Percentiles rank a stretch among this genome's conserved stretches.
phyloP scores from a whole-genome alignment of 2,329 filamentous ascomycete species.

The Trichophyton simii region DNA sequence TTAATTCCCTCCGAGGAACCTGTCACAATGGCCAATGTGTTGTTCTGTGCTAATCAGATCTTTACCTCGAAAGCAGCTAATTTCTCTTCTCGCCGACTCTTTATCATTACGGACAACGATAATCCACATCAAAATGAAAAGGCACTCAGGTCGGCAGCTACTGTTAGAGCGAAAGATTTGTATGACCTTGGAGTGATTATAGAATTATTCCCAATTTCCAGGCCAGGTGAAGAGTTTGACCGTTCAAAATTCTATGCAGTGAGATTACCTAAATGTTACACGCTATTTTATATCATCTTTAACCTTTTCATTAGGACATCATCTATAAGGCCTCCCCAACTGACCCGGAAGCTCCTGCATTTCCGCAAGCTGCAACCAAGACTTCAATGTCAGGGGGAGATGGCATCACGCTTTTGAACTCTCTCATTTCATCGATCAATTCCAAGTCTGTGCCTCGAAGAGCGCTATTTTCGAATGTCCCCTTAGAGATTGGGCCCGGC shows the following conservation, averaged over 20 bases:
- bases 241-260: constrained; percentile 83
- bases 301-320: constrained; percentile 54
- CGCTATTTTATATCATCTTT: too few species aligned
- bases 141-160: constrained; percentile 58
- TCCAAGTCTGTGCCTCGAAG: constrained; percentile 79
- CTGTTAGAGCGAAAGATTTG: constrained; percentile 81
- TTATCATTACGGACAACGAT: constrained; percentile 91
- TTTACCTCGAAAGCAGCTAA: constrained; percentile 93
- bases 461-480: constrained; percentile 73
- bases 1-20: constrained; percentile 54
- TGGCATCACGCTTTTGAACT: constrained; percentile 65
- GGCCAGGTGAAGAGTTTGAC: constrained; percentile 60
- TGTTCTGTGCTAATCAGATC: constrained; percentile 92
- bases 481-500: constrained; percentile 73
- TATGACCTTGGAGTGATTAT: constrained; percentile 89
- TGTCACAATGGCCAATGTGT: constrained; percentile 72
- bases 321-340: constrained; percentile 64
- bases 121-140: constrained; percentile 67
- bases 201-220: constrained; percentile 81
- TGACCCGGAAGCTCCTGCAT: constrained; percentile 54
- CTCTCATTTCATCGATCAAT: constrained; percentile 74
- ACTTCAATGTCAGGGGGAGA: constrained; percentile 57
- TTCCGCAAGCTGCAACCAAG: constrained; percentile 35
- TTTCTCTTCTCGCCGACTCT: constrained; percentile 83
- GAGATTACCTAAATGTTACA: constrained; percentile 19